Evolutionary conservation across 257 asterid genomes (phyloP).

Genomic region (Solanum peruvianum): DNA sequence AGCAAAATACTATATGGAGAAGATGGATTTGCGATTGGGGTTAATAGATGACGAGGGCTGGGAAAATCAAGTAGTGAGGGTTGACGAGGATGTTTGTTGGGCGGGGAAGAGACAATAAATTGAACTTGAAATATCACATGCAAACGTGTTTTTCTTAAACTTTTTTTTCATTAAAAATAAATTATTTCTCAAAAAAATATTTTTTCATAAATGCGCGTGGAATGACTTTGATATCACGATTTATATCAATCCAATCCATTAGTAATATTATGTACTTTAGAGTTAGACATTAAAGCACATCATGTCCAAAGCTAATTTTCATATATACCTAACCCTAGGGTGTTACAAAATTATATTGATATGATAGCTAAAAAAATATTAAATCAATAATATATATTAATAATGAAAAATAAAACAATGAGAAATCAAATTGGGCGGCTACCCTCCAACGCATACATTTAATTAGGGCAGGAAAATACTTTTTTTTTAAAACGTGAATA

Average conservation of each 20-base stretch:
- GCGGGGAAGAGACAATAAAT: no score
- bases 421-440: not conserved
- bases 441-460: not conserved
- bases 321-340: not conserved
- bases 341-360: not conserved
- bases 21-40: no score
- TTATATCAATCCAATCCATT: not conserved
- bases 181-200: not conserved
- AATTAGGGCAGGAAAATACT: not conserved
- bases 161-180: no score
- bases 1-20: not conserved
- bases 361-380: not conserved
- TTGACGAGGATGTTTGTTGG: no score
- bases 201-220: not conserved
- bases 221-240: not conserved
- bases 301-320: not conserved
- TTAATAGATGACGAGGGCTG: not conserved
- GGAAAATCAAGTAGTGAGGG: not conserved
- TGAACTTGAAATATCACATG: no score
- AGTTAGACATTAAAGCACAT: not conserved
- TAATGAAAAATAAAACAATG: not conserved
- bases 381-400: not conserved
- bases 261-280: not conserved
- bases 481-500: not conserved
- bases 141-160: no score